phyloP scores from a whole-genome alignment of 2,329 filamentous ascomycete genomes.

The Alternaria postmessia region DNA sequence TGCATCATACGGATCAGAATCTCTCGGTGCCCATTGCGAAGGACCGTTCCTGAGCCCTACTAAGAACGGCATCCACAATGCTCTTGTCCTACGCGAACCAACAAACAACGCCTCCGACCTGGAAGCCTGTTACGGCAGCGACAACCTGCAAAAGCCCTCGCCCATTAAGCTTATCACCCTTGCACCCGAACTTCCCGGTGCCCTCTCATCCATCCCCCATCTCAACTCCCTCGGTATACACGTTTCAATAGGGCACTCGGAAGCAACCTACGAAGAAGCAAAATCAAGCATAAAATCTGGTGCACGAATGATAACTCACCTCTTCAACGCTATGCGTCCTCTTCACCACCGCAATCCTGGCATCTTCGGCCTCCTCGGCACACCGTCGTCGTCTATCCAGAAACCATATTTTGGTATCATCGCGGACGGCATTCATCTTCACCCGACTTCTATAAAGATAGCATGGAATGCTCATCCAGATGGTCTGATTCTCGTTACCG shows the following conservation, averaged over 20 bases:
- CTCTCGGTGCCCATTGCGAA: slow-evolving; percentile 88
- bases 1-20: slow-evolving; percentile 78
- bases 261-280: slow-evolving; percentile 85
- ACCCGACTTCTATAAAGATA: slow-evolving; percentile 87
- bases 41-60: slow-evolving; percentile 84
- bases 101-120: slow-evolving; percentile 70
- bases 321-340: slow-evolving; percentile 94
- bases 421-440: slow-evolving; percentile 87
- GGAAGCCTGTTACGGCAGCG: slow-evolving; percentile 73
- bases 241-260: slow-evolving; percentile 84
- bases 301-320: slow-evolving; percentile 87
- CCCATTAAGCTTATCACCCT: slow-evolving; percentile 82
- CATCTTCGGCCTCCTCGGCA: slow-evolving; percentile 83
- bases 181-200: slow-evolving; percentile 77
- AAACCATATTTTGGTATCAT: slow-evolving; percentile 89
- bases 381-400: slow-evolving; percentile 36
- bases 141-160: slow-evolving; percentile 64
- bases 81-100: slow-evolving; percentile 72
- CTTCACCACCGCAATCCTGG: slow-evolving; percentile 91
- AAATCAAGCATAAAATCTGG: slow-evolving; percentile 74
- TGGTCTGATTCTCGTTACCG: slow-evolving; percentile 88
- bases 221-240: slow-evolving; percentile 72
- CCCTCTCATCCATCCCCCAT: slow-evolving; percentile 73
- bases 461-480: slow-evolving; percentile 85
- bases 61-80: slow-evolving; percentile 87